Percentiles rank a stretch among this genome's conserved stretches.
phyloP scores from a whole-genome alignment of 257 asterid species.

The Solanum chmielewskii region DNA sequence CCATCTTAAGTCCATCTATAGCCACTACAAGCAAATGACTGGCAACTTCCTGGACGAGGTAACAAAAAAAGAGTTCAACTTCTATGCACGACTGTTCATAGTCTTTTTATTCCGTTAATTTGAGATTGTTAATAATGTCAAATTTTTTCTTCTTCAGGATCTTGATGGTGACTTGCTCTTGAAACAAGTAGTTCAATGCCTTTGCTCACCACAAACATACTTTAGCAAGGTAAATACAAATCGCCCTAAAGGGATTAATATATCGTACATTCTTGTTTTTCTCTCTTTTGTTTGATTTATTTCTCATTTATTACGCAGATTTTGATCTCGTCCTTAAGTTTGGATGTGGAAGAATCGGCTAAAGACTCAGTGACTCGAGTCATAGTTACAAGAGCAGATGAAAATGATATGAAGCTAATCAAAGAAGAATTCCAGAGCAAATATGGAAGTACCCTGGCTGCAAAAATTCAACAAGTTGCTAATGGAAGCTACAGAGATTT shows the following conservation, averaged over 20 bases:
- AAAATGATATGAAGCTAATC: slow-evolving; percentile 58
- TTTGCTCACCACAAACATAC: slow-evolving; percentile 44
- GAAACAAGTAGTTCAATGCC: slow-evolving; percentile 51
- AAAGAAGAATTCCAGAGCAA: slow-evolving; percentile 35
- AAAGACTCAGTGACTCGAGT: slow-evolving; percentile 60
- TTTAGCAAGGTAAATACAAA: slow-evolving; percentile 41
- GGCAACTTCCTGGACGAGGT: slow-evolving; percentile 66
- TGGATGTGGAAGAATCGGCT: slow-evolving; percentile 35
- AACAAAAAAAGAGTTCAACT: background rate
- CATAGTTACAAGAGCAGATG: slow-evolving; percentile 66
- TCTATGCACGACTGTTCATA: background rate
- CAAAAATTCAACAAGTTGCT: slow-evolving; percentile 53
- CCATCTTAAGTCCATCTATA: slow-evolving; percentile 40
- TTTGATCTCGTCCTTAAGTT: slow-evolving; percentile 33
- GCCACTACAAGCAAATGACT: slow-evolving; percentile 56
- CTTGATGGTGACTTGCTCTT: slow-evolving; percentile 18
- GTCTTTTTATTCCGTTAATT: too few relatives aligned
- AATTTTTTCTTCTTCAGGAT: slow-evolving; percentile 25
- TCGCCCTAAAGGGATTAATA: background rate
- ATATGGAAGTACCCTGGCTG: slow-evolving; percentile 28
- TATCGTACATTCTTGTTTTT: background rate
- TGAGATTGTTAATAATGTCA: background rate
- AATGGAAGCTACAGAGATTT: slow-evolving; percentile 74
- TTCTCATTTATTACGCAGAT: slow-evolving; percentile 14
- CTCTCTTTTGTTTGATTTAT: background rate